These are phyloP conservation scores for Phytopythium aichiense DNA, from an alignment of 352 stramenopile species.

Conservation along the genomic window DNA sequence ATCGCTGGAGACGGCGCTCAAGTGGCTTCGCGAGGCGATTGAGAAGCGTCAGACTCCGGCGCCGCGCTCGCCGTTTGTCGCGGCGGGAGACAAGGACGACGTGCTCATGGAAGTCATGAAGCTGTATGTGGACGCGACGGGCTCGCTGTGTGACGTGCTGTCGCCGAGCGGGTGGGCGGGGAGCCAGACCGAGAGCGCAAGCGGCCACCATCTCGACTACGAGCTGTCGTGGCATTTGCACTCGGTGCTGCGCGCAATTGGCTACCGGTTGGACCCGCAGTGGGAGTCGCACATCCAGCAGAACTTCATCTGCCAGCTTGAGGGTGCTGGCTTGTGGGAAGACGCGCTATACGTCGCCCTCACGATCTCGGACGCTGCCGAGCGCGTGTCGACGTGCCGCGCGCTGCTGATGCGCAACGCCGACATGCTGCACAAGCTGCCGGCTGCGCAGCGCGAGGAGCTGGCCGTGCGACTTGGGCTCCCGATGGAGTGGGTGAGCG, in stretches of 20 bases:
- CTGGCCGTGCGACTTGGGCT: slow-evolving; percentile 45
- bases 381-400: slow-evolving; percentile 56
- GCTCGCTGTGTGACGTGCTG: slow-evolving; percentile 53
- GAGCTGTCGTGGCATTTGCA: slow-evolving; percentile 78
- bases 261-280: slow-evolving; percentile 68
- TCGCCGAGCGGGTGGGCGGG: slow-evolving; percentile 53
- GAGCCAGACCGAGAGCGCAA: slow-evolving; percentile 5
- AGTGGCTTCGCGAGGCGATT: slow-evolving; percentile 36
- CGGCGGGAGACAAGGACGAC: slow-evolving; percentile 36
- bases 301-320: slow-evolving; percentile 78
- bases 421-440: slow-evolving; percentile 36
- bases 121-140: slow-evolving; percentile 47
- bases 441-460: slow-evolving; percentile 36
- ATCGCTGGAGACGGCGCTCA: slow-evolving; percentile 41
- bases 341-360: slow-evolving; percentile 77
- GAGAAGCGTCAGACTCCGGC: slow-evolving; percentile 32
- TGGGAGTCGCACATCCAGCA: slow-evolving; percentile 79
- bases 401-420: slow-evolving; percentile 64
- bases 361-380: slow-evolving; percentile 53
- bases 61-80: slow-evolving; percentile 27
- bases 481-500: slow-evolving; percentile 63
- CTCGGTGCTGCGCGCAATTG: slow-evolving; percentile 62
- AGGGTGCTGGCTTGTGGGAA: slow-evolving; percentile 58
- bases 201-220: slow-evolving; percentile 53
- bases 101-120: slow-evolving; percentile 70